Evolutionary conservation across 2,329 filamentous ascomycete genomes (phyloP).

Genomic region (Hansfordia pulvinata): DNA sequence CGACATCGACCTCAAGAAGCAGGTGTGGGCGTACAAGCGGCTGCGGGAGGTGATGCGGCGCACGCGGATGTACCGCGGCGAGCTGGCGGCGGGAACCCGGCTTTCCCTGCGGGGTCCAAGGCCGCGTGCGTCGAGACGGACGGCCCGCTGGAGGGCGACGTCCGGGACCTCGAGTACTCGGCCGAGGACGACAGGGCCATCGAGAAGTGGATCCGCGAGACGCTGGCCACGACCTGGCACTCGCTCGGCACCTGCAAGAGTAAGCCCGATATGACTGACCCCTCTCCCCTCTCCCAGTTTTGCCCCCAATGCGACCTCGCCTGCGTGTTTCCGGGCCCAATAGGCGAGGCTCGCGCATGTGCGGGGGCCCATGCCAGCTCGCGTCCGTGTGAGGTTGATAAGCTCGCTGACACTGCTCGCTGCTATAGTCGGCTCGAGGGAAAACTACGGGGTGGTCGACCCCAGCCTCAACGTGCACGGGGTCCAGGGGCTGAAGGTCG

Average conservation of each 20-base stretch:
- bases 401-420: no score
- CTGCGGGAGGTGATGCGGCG: slow-evolving; percentile 46
- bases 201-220: slow-evolving; percentile 23
- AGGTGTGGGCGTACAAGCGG: slow-evolving; percentile 52
- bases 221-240: slow-evolving; percentile 26
- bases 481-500: slow-evolving; percentile 23
- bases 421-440: slow-evolving; percentile 24
- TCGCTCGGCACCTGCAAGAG: slow-evolving; percentile 25
- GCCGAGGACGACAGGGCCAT: slow-evolving; percentile 30
- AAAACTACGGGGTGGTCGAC: slow-evolving; percentile 26
- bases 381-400: no score
- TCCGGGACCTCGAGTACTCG: slow-evolving; percentile 29
- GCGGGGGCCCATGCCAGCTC: no score
- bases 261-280: no score
- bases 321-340: no score
- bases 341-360: no score
- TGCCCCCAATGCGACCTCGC: no score
- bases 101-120: slow-evolving; percentile 25
- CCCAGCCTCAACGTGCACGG: slow-evolving; percentile 25
- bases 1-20: slow-evolving; percentile 41
- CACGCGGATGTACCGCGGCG: slow-evolving; percentile 34
- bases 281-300: no score
- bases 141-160: slow-evolving; percentile 11
- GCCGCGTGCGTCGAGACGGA: slow-evolving; percentile 19
- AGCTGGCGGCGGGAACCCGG: slow-evolving; percentile 27